These are phyloP conservation scores for Capronia coronata DNA, from an alignment of 2,329 filamentous ascomycete genomes.

Conservation along the genomic window DNA sequence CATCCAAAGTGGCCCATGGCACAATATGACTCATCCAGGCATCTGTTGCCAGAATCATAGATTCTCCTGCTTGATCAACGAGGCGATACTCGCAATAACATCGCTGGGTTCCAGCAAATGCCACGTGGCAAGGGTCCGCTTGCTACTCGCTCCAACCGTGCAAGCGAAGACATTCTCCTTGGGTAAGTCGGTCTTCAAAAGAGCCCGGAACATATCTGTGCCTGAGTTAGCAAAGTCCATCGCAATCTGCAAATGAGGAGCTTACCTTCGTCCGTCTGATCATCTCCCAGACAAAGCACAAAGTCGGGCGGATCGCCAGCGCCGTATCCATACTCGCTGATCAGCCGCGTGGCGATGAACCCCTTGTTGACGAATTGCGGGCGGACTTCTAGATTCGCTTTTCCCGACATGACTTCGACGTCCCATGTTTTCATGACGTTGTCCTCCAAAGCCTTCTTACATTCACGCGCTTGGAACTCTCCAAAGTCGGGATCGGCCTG, in stretches of 20 bases:
- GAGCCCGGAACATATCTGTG: conserved; percentile 73
- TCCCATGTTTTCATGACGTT: conserved; percentile 75
- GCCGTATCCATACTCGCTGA: conserved; percentile 60
- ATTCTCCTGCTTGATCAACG: conserved; percentile 22
- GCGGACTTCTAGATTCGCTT: conserved; percentile 94
- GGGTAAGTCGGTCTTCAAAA: conserved; percentile 53
- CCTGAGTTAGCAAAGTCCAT: conserved; percentile 21
- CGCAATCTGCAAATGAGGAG: too few species aligned
- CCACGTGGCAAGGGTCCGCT: conserved; percentile 84
- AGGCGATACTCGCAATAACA: conserved; percentile 62
- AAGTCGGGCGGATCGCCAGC: conserved; percentile 65
- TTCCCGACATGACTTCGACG: conserved; percentile 93
- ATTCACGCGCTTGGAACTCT: conserved; percentile 69
- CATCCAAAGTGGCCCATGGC: too few species aligned
- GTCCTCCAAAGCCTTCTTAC: conserved; percentile 71
- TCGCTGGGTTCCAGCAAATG: conserved; percentile 83
- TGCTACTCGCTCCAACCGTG: conserved; percentile 84
- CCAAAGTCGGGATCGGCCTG: conserved; percentile 82
- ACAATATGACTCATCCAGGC: background rate
- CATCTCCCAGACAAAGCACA: conserved; percentile 84
- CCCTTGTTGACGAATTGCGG: conserved; percentile 98
- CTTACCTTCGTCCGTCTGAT: conserved; percentile 93
- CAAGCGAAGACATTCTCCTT: conserved; percentile 74
- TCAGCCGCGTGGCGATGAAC: conserved; percentile 79
- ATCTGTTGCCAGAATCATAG: conserved; percentile 1